phyloP scores from a whole-genome alignment of 2,329 filamentous ascomycete genomes.

The Sporothrix humicola region DNA sequence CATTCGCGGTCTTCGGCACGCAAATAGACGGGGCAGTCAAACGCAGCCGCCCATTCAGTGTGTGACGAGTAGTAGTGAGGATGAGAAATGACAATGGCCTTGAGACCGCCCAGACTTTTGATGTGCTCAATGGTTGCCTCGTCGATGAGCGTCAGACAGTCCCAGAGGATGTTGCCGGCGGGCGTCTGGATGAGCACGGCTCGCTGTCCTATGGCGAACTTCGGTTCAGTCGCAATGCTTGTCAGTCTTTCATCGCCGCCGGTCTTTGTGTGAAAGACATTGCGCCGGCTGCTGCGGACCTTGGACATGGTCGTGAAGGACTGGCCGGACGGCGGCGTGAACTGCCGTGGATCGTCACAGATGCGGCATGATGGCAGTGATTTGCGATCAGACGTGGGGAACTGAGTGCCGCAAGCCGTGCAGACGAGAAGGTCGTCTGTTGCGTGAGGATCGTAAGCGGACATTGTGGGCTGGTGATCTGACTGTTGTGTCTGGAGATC shows the following conservation, averaged over 20 bases:
- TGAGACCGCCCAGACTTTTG: slow-evolving; percentile 65
- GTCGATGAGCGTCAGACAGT: slow-evolving; percentile 74
- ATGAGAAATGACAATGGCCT: slow-evolving; percentile 76
- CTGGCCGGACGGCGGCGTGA: slow-evolving; percentile 68
- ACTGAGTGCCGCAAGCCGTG: slow-evolving; percentile 73
- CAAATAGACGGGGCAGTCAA: slow-evolving; percentile 73
- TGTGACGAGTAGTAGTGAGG: slow-evolving; percentile 84
- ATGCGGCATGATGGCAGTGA: slow-evolving; percentile 66
- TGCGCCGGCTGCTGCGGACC: slow-evolving; percentile 54
- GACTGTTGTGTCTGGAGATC: neutral
- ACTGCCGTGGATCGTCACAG: slow-evolving; percentile 77
- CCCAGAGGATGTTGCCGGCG: slow-evolving; percentile 77
- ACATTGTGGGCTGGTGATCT: neutral
- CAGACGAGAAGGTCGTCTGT: slow-evolving; percentile 59
- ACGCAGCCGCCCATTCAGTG: slow-evolving; percentile 72
- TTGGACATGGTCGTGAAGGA: slow-evolving; percentile 65
- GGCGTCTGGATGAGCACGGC: slow-evolving; percentile 71
- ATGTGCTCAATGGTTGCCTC: slow-evolving; percentile 64
- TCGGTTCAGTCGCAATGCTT: slow-evolving; percentile 57
- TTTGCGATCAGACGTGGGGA: slow-evolving; percentile 56
- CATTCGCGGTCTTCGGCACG: slow-evolving; percentile 69
- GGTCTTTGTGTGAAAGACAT: slow-evolving; percentile 57
- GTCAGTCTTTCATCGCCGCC: slow-evolving; percentile 51
- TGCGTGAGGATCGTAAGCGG: slow-evolving; percentile 32
- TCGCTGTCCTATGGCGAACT: slow-evolving; percentile 77